Percentiles rank a stretch among this genome's conserved stretches.
Conservation (phyloP, 139 green algal genomes). For the Pleodorina starrii region DNA sequence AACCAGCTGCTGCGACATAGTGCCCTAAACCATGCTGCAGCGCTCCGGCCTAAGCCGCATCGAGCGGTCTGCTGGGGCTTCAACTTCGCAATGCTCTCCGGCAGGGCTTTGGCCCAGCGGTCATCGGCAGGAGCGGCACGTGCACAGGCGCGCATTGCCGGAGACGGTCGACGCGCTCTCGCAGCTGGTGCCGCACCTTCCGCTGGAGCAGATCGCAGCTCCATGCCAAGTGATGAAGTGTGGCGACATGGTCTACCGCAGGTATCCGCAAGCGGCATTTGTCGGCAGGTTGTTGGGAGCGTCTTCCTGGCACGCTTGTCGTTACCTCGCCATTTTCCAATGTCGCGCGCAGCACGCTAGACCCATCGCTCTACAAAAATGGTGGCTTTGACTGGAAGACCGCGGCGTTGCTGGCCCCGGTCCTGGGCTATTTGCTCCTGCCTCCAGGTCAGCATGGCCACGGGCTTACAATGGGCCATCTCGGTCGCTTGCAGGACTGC, state of each 20-base stretch:
- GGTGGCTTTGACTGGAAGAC: slow-evolving; percentile 75
- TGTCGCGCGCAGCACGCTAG: slow-evolving; percentile 81
- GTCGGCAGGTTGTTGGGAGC: slow-evolving; percentile 27
- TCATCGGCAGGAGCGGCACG: not conserved
- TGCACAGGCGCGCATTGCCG: slow-evolving; percentile 1
- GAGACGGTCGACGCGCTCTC: slow-evolving; percentile 33
- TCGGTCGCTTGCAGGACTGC: no score
- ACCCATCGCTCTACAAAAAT: slow-evolving; percentile 87
- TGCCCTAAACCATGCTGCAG: not conserved
- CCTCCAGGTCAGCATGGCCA: slow-evolving; percentile 70
- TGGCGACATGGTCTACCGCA: slow-evolving; percentile 89
- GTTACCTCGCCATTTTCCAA: not conserved
- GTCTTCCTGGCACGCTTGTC: not conserved
- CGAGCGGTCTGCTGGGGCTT: slow-evolving; percentile 40
- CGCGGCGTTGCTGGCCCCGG: slow-evolving; percentile 65
- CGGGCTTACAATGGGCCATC: no score
- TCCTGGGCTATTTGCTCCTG: slow-evolving; percentile 75
- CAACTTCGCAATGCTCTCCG: slow-evolving; percentile 1
- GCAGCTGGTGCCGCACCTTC: slow-evolving; percentile 58
- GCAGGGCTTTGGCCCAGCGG: not conserved
- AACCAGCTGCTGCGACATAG: not conserved
- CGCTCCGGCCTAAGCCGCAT: slow-evolving; percentile 8
- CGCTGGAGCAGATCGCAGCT: slow-evolving; percentile 80
- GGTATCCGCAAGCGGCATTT: slow-evolving; percentile 62
- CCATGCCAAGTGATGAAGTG: slow-evolving; percentile 92